A percentile compares a stretch with the other conserved stretches of the same genome.
phyloP scores from a whole-genome alignment of 2,329 filamentous ascomycete species.

The Pyrenochaeta sp. region DNA sequence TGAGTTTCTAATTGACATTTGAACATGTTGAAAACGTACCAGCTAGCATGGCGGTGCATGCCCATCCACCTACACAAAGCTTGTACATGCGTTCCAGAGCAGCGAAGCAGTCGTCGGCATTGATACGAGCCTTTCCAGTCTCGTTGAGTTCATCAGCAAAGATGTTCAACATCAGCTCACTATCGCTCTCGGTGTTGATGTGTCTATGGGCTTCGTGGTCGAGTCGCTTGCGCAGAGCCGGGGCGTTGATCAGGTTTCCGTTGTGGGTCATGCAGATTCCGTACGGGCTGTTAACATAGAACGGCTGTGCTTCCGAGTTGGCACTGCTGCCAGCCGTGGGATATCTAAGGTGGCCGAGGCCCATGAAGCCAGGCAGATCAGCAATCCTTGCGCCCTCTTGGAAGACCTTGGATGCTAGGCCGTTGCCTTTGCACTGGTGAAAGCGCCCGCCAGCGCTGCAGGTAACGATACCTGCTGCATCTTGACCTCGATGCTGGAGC shows the following conservation, averaged over 20 bases:
- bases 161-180: constrained; percentile 86
- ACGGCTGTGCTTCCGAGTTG: constrained; percentile 88
- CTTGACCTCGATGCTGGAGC: constrained; percentile 73
- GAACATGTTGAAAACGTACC: constrained; percentile 52
- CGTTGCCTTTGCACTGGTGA: constrained; percentile 89
- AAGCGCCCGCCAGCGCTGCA: constrained; percentile 79
- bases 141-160: constrained; percentile 84
- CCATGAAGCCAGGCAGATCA: constrained; percentile 85
- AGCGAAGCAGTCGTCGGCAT: constrained; percentile 77
- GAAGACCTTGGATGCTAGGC: constrained; percentile 86
- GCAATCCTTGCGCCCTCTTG: constrained; percentile 76
- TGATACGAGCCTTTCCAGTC: constrained; percentile 81
- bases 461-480: constrained; percentile 85
- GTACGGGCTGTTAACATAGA: constrained; percentile 87
- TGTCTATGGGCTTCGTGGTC: constrained; percentile 82
- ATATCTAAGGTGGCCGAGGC: constrained; percentile 85
- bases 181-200: constrained; percentile 90
- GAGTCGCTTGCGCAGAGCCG: constrained; percentile 72
- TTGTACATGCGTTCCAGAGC: constrained; percentile 76
- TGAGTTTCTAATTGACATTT: constrained; percentile 16
- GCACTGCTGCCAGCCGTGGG: constrained; percentile 85
- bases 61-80: constrained; percentile 76
- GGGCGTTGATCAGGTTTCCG: constrained; percentile 85
- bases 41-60: constrained; percentile 82
- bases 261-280: constrained; percentile 85